Base-by-base conservation (phyloP, 2,329 filamentous ascomycete species). In the Cordyceps fumosorosea region DNA sequence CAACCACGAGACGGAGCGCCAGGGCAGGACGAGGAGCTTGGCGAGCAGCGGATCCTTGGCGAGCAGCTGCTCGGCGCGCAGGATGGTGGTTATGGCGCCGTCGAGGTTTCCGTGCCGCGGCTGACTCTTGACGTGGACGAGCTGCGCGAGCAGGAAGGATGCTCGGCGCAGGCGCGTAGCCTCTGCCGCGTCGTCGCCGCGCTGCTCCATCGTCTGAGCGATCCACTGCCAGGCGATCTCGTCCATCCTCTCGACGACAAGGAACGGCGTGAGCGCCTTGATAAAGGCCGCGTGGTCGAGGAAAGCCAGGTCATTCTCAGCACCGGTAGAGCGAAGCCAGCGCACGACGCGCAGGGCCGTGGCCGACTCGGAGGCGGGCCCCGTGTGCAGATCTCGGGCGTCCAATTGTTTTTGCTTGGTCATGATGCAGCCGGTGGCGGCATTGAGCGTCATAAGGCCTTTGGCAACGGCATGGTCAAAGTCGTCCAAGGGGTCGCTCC, bases 381-480 rank as follows among this genome's bases (percentile, higher is more conserved):
- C 71, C 8, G 66, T 34, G 51, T 66, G 59, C 12, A 66, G 50
- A 24, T 68, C 66, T 11, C 64, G 68, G 66, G 47, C 73, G 69
- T 65, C 76, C 67, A 81, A 73, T 22, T 78, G 75, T 45, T 76
- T 74, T 37, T 73, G 71, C 66, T 84, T 79, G 18, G 79, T 76
- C 34, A 77, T 71, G 58, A 86, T 74, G 63, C 82, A 84, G 14
- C 84, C 84, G 1, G 78, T 78, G 0, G 84, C 84, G 1, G 81
- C 77, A 45, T 75, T 74, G 1, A 78, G 68, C 4, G 77, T 85
- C 83, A 86, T 84, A 66, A 86, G 75, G 44, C 82, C 82, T 67
- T 76, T 78, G 14, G 80, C 76, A 2, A 83, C 82, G 20, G 83
- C 84, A 62, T 78, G 76, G 65, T 84, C 78, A 63, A 86, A 86